A percentile compares a stretch with the other conserved stretches of the same genome.
phyloP scores from a whole-genome alignment of 148 eudicot species.

The Talinum fruticosum region DNA sequence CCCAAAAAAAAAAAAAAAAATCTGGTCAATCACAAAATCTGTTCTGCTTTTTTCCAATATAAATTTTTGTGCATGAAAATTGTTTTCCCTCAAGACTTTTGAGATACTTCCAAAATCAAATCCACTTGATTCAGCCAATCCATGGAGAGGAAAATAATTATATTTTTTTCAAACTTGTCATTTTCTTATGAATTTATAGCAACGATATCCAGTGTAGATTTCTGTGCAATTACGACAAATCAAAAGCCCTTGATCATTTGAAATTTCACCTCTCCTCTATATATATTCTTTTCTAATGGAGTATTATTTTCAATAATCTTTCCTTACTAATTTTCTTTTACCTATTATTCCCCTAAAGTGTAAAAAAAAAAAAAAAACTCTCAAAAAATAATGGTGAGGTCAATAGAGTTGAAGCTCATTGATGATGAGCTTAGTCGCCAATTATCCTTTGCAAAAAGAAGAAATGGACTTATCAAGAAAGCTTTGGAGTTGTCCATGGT shows the following conservation, averaged over 20 bases:
- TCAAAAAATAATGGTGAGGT: constrained; percentile 16
- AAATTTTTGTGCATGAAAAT: not conserved
- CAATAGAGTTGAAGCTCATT: constrained; percentile 17
- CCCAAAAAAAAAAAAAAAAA: not conserved
- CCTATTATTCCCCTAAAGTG: not conserved
- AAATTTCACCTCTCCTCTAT: not conserved
- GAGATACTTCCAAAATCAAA: constrained; percentile 7
- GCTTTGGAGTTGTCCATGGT: constrained; percentile 26
- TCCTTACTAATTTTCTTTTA: not conserved
- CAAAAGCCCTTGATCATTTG: not conserved
- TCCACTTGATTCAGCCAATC: constrained; percentile 16
- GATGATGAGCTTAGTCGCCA: constrained; percentile 32
- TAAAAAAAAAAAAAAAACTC: not conserved
- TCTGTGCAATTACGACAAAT: not conserved
- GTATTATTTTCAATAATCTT: not conserved
- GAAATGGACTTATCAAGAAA: constrained; percentile 39
- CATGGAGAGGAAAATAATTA: not conserved
- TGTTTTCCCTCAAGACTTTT: constrained; percentile 3
- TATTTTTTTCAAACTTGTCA: not conserved
- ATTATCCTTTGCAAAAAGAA: constrained; percentile 33
- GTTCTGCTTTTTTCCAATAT: not conserved
- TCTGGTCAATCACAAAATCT: constrained; percentile 15
- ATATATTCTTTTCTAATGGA: not conserved
- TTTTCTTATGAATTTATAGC: constrained; percentile 13
- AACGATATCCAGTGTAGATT: constrained; percentile 13